Percentiles rank a stretch among this genome's conserved stretches.
Evolutionary conservation across 2,329 filamentous ascomycete species (phyloP).

Genomic region (Pseudocercospora macadamiae): DNA sequence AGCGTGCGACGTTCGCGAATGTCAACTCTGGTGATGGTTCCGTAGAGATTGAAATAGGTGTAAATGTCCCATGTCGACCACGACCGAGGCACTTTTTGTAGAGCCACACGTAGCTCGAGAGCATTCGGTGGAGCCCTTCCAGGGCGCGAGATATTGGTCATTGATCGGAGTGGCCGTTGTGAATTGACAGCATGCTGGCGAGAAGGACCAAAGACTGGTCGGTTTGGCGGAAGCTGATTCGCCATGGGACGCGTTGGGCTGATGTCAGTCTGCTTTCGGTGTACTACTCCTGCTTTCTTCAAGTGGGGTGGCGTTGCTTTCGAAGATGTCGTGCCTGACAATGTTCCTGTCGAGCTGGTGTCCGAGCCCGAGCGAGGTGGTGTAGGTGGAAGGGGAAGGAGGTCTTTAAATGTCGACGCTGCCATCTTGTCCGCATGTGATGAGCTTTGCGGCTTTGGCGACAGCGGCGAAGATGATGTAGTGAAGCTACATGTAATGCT

Average conservation of each 20-base stretch:
- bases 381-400: slow-evolving; percentile 10
- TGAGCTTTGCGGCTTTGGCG: too few relatives aligned
- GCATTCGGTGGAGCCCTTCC: not conserved
- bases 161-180: not conserved
- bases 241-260: not conserved
- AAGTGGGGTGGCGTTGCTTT: not conserved
- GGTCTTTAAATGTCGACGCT: slow-evolving; percentile 12
- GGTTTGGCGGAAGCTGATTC: not conserved
- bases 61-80: slow-evolving; percentile 31
- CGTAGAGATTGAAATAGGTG: slow-evolving; percentile 20
- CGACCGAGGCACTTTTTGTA: slow-evolving; percentile 20
- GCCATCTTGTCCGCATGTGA: too few relatives aligned
- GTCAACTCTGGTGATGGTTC: slow-evolving; percentile 27
- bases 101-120: slow-evolving; percentile 20
- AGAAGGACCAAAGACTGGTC: not conserved
- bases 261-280: not conserved
- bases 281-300: not conserved
- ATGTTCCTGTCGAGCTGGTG: not conserved
- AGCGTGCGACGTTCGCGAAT: slow-evolving; percentile 12
- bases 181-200: not conserved
- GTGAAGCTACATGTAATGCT: too few relatives aligned
- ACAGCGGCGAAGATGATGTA: too few relatives aligned
- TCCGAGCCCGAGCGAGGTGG: not conserved
- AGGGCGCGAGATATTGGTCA: not conserved
- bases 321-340: not conserved